These are phyloP conservation scores for Ustilago bromivora DNA, from an alignment of 1,284 basidiomycete species.

Conservation along the genomic window DNA sequence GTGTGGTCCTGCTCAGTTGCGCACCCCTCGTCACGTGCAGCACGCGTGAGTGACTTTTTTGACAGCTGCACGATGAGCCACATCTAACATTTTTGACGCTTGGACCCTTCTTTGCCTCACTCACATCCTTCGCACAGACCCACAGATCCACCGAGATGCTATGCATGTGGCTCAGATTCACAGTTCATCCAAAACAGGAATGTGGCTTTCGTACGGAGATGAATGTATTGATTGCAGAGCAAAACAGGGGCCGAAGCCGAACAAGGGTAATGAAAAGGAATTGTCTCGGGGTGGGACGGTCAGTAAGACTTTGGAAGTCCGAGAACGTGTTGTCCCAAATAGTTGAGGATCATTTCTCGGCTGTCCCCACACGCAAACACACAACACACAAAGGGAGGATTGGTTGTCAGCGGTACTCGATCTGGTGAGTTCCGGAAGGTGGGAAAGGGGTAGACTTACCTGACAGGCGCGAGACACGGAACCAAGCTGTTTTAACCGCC, in stretches of 20 bases:
- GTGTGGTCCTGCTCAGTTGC: too few relatives aligned
- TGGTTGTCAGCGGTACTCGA: background rate
- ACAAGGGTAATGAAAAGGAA: background rate
- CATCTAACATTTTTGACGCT: background rate
- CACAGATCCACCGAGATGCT: background rate
- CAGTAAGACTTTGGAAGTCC: slow-evolving; percentile 59
- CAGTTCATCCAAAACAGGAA: background rate
- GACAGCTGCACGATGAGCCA: slow-evolving; percentile 4
- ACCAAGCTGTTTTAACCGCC: slow-evolving; percentile 50
- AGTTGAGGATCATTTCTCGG: slow-evolving; percentile 68
- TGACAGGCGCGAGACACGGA: slow-evolving; percentile 63
- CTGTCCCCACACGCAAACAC: slow-evolving; percentile 18
- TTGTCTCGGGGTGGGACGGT: background rate
- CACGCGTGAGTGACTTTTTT: background rate
- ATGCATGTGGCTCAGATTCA: too few relatives aligned
- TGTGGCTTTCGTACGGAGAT: background rate
- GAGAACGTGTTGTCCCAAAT: slow-evolving; percentile 51
- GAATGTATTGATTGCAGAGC: background rate
- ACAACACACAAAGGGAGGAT: background rate
- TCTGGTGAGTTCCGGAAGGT: too few relatives aligned
- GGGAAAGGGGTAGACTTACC: slow-evolving; percentile 20
- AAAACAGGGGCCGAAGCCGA: background rate
- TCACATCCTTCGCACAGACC: background rate
- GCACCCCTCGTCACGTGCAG: too few relatives aligned
- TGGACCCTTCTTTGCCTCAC: background rate